These are phyloP conservation scores for Colletotrichum liriopes DNA, from an alignment of 2,329 filamentous ascomycete genomes.

Conservation along the genomic window DNA sequence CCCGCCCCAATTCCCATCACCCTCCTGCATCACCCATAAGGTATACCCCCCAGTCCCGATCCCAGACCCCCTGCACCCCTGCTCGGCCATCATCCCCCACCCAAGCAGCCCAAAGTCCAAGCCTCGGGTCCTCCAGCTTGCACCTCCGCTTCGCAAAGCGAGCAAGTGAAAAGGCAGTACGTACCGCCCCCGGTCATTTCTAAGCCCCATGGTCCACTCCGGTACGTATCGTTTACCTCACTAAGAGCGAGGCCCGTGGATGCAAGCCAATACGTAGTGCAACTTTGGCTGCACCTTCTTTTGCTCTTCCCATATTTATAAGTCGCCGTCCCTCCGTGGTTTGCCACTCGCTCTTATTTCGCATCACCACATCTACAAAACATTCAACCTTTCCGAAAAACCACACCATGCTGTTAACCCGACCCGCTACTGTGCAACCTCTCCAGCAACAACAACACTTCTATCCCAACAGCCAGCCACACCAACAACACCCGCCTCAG, in stretches of 20 bases:
- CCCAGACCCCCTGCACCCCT: conserved; percentile 26
- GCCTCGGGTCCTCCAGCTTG: conserved; percentile 35
- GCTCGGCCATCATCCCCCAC: conserved; percentile 5
- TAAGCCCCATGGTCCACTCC: conserved; percentile 17
- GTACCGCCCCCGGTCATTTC: conserved; percentile 20
- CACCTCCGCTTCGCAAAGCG: conserved; percentile 33
- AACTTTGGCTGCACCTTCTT: conserved; percentile 12
- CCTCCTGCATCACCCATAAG: conserved; percentile 15
- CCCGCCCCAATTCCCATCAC: neutral
- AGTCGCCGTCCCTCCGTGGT: conserved; percentile 32
- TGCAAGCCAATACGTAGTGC: conserved; percentile 37
- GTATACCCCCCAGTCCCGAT: conserved; percentile 20
- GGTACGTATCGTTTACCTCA: conserved; percentile 31
- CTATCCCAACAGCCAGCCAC: conserved; percentile 10
- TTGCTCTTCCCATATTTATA: conserved; percentile 37
- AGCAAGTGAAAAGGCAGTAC: conserved; percentile 20
- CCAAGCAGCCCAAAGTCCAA: conserved; percentile 22
- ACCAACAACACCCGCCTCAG: conserved; percentile 15
- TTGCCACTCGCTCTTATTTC: conserved; percentile 27
- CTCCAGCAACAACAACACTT: conserved; percentile 29
- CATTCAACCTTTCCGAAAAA: conserved; percentile 3
- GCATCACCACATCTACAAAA: conserved; percentile 19
- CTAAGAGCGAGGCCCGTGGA: neutral
- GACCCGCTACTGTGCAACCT: conserved; percentile 31
- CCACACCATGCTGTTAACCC: conserved; percentile 42